Percentiles rank a stretch among this genome's conserved stretches.
Evolutionary conservation across 352 stramenopile species (phyloP).

Genomic region (Globisporangium megalacanthum): DNA sequence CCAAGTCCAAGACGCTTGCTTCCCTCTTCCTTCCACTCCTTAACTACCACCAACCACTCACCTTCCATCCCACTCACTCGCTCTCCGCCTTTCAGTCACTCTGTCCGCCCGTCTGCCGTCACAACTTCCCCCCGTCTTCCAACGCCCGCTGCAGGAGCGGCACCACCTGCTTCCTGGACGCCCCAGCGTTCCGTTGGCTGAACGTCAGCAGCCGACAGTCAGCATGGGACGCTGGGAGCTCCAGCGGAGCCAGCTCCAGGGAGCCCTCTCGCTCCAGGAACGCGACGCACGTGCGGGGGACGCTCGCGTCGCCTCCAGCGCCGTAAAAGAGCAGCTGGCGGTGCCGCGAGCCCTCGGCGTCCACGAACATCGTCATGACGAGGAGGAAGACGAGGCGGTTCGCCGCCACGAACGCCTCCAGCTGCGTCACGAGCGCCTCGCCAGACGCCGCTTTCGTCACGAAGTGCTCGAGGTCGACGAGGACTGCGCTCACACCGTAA

Average conservation of each 20-base stretch:
- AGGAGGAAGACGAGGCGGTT: constrained; percentile 59
- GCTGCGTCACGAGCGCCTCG: constrained; percentile 17
- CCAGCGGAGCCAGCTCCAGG: constrained; percentile 34
- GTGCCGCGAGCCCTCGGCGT: constrained; percentile 25
- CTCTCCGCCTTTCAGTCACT: no score
- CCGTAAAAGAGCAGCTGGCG: constrained; percentile 68
- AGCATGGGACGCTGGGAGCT: constrained; percentile 23
- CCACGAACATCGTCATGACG: constrained; percentile 66
- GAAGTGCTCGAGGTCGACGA: constrained; percentile 52
- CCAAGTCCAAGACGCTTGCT: neutral
- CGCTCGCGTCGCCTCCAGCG: constrained; percentile 10
- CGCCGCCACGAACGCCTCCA: constrained; percentile 33
- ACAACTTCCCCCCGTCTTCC: neutral
- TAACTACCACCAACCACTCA: no score
- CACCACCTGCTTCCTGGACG: constrained; percentile 75
- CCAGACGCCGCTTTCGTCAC: constrained; percentile 32
- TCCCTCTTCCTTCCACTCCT: no score
- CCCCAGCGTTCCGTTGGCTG: constrained; percentile 48
- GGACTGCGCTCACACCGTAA: constrained; percentile 56
- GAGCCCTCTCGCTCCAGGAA: constrained; percentile 33
- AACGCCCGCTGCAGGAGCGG: constrained; percentile 57
- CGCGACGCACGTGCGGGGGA: constrained; percentile 24
- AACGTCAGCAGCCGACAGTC: constrained; percentile 37
- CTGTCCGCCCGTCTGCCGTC: neutral
- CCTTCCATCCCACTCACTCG: no score